Conservation (phyloP, 805 yeast genomes). For the Candida corydali region DNA sequence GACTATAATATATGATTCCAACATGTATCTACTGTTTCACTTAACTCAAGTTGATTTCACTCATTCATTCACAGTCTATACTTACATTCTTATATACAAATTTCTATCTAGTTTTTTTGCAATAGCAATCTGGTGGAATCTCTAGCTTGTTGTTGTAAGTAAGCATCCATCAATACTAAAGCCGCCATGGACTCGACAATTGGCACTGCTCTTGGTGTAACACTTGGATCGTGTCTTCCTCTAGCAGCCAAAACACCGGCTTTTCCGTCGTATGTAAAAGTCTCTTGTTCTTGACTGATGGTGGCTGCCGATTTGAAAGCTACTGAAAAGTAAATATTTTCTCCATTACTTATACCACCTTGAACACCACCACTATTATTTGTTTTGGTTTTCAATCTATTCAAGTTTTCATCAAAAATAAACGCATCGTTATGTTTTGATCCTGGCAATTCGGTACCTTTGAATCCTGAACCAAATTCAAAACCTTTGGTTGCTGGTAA, state of each 20-base stretch:
- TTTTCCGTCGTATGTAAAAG: conserved; percentile 84
- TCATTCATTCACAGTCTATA: too few species aligned
- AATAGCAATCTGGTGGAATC: conserved; percentile 28
- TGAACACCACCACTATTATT: conserved; percentile 96
- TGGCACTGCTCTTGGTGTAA: conserved; percentile 97
- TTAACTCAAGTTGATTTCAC: too few species aligned
- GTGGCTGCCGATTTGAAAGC: conserved; percentile 99
- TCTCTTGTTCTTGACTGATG: conserved; percentile 86
- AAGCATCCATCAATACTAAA: conserved; percentile 83
- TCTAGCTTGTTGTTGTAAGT: conserved; percentile 82
- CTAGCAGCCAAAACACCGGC: conserved; percentile 88
- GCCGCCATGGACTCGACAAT: conserved; percentile 98
- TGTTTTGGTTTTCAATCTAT: conserved; percentile 76
- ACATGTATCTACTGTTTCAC: too few species aligned
- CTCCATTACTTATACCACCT: conserved; percentile 98
- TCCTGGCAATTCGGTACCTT: conserved; percentile 86
- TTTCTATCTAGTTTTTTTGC: neutral
- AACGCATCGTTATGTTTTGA: conserved; percentile 93
- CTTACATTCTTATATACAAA: neutral
- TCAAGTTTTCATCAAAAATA: conserved; percentile 51
- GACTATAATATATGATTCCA: too few species aligned
- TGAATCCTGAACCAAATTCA: conserved; percentile 95
- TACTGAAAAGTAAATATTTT: conserved; percentile 86
- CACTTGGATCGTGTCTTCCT: conserved; percentile 98
- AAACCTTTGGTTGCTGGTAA: conserved; percentile 98